phyloP scores from a whole-genome alignment of 192 early-diverging fungal species.

The Coemansia sp. region DNA sequence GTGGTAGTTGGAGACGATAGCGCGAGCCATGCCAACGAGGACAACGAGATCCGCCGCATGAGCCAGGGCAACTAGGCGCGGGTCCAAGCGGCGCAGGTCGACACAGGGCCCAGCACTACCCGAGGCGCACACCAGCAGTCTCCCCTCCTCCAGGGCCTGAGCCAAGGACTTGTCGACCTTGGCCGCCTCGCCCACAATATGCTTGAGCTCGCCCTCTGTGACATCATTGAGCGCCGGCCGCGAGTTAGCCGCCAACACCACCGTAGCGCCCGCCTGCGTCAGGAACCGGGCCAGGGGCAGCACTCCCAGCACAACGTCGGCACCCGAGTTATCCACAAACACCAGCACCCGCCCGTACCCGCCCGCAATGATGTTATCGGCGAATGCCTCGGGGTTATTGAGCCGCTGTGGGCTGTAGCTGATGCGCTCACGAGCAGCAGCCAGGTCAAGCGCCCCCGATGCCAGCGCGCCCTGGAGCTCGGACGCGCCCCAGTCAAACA shows the following conservation, averaged over 20 bases:
- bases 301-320: slow-evolving; percentile 76
- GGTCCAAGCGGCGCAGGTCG: slow-evolving; percentile 64
- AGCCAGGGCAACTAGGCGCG: slow-evolving; percentile 56
- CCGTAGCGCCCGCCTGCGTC: slow-evolving; percentile 41
- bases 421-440: slow-evolving; percentile 48
- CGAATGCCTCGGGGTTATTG: slow-evolving; percentile 52
- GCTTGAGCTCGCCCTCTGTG: slow-evolving; percentile 61
- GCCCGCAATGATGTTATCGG: slow-evolving; percentile 25
- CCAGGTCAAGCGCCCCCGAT: slow-evolving; percentile 60
- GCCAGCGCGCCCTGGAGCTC: slow-evolving; percentile 60
- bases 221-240: slow-evolving; percentile 79
- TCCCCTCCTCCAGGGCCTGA: slow-evolving; percentile 16
- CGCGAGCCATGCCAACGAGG: slow-evolving; percentile 75
- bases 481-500: slow-evolving; percentile 81
- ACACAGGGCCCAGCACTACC: slow-evolving; percentile 73
- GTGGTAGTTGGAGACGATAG: slow-evolving; percentile 79
- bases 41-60: slow-evolving; percentile 69
- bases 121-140: slow-evolving; percentile 61
- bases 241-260: slow-evolving; percentile 75
- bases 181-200: slow-evolving; percentile 49
- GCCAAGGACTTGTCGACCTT: slow-evolving; percentile 49
- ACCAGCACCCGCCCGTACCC: slow-evolving; percentile 62
- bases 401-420: slow-evolving; percentile 40
- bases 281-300: slow-evolving; percentile 71
- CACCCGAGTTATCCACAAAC: slow-evolving; percentile 84